Evolutionary conservation across 1,284 basidiomycete genomes (phyloP).

Genomic region (Sporisorium sorghi): DNA sequence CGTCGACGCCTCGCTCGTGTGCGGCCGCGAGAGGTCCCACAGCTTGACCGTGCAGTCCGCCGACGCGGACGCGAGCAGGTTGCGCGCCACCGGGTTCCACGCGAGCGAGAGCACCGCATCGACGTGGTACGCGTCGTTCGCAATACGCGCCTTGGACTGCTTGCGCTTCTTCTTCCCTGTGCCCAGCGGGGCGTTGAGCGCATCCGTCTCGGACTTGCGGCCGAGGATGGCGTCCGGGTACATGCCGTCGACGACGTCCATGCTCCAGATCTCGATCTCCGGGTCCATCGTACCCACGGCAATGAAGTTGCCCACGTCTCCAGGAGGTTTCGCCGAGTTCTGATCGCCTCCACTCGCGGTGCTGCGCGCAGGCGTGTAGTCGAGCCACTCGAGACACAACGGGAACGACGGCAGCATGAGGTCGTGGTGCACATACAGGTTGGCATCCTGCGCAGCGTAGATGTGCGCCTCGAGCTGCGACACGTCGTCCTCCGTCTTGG

Average conservation of each 20-base stretch:
- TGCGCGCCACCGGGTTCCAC: slow-evolving; percentile 90
- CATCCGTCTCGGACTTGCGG: slow-evolving; percentile 73
- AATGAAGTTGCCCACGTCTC: slow-evolving; percentile 84
- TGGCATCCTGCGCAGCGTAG: slow-evolving; percentile 70
- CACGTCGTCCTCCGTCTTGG: slow-evolving; percentile 96
- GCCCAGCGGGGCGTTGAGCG: slow-evolving; percentile 56
- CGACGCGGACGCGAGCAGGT: slow-evolving; percentile 89
- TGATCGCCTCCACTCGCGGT: slow-evolving; percentile 34
- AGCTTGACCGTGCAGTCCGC: slow-evolving; percentile 96
- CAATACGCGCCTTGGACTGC: slow-evolving; percentile 79
- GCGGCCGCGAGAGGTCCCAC: slow-evolving; percentile 85
- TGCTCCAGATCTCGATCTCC: slow-evolving; percentile 98
- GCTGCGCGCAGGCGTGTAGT: slow-evolving; percentile 79
- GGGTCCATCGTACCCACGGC: slow-evolving; percentile 97
- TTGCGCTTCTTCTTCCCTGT: slow-evolving; percentile 77
- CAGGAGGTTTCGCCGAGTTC: slow-evolving; percentile 58
- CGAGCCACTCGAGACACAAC: slow-evolving; percentile 98
- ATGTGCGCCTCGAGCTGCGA: slow-evolving; percentile 82
- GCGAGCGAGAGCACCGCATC: slow-evolving; percentile 91
- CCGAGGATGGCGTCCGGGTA: slow-evolving; percentile 94
- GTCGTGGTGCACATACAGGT: slow-evolving; percentile 97
- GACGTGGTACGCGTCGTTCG: slow-evolving; percentile 82
- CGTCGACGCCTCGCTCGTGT: slow-evolving; percentile 72
- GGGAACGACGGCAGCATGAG: slow-evolving; percentile 97
- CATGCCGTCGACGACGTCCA: slow-evolving; percentile 92